Conservation (phyloP, 2,329 filamentous ascomycete genomes). For the Didymella arachidicola region DNA sequence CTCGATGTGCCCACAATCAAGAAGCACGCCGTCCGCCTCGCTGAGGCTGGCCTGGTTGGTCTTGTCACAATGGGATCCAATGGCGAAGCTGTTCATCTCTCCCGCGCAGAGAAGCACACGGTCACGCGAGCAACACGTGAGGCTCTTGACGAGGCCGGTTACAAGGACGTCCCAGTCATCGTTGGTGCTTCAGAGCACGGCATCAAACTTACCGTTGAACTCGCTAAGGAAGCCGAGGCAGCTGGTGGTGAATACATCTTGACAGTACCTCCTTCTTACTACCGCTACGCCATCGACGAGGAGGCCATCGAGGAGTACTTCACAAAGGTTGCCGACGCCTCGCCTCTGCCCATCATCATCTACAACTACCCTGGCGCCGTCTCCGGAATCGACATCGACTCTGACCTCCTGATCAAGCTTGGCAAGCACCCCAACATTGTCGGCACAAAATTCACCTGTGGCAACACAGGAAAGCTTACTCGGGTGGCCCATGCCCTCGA, state of each 20-base stretch:
- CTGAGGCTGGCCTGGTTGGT: constrained; percentile 78
- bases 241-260: constrained; percentile 83
- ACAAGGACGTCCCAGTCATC: constrained; percentile 77
- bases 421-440: constrained; percentile 83
- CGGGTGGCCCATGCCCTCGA: constrained; percentile 77
- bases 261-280: constrained; percentile 83
- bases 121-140: constrained; percentile 81
- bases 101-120: constrained; percentile 75
- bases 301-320: constrained; percentile 77
- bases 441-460: constrained; percentile 91
- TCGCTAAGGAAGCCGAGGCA: constrained; percentile 70
- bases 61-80: constrained; percentile 90
- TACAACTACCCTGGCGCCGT: constrained; percentile 94
- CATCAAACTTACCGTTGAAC: constrained; percentile 79
- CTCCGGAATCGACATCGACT: constrained; percentile 87
- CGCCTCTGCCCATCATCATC: constrained; percentile 78
- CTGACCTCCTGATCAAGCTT: constrained; percentile 81
- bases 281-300: constrained; percentile 78
- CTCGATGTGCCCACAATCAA: constrained; percentile 82
- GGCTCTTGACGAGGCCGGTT: constrained; percentile 82
- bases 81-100: constrained; percentile 86
- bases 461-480: constrained; percentile 87
- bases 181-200: constrained; percentile 83
- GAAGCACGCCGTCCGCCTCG: constrained; percentile 80
- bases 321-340: constrained; percentile 75